Base-by-base conservation (phyloP, 805 yeast genomes). In the Cyberlindnera mrakii region DNA sequence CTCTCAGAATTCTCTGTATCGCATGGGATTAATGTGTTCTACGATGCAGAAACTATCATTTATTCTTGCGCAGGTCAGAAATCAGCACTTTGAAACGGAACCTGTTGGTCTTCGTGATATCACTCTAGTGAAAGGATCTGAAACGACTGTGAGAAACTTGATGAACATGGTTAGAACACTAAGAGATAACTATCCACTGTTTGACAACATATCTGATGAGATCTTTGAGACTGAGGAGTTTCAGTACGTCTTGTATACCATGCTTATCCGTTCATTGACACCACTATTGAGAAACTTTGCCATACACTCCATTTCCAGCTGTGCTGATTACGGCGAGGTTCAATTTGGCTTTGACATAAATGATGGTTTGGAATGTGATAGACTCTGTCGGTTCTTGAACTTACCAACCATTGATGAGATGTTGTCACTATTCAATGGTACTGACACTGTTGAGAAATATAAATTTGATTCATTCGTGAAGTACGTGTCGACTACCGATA, bases 201-300 rank as follows among this genome's bases (percentile, higher is more conserved):
- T 58, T 45, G 56, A 55, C 8, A 37, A 44, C 3, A 49, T 69
- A 3, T 56, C 64, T 35, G 62, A 59, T 23, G 59, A 51, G 14
- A 45, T 48, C 0, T 45, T 51, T 44, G 58, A 44, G 51, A 53
- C 50, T 17, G 39, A 30, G 3, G 46, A 38, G 10, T 64, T 70
- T 44, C 68, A 77, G 0, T 42, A 57, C 27, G 65, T 74, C 2
- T 47, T 81, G 3, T 78, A 70, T 52, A 66, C 81, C 0, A 68
- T 83, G 75, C 37, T 81, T 17, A 57, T 72, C n/a, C 78, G 76
- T 52, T 60, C 80, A 1, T 58, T 72, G 8, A 74, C 83, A 0
- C 87, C 89, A 17, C 85, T 81, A 50, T 65, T 85, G 42, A 68
- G 95, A 49, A 74, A 77, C 51, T 66, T 78, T 14, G 73, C 82